These are phyloP conservation scores for Porodaedalea pini DNA, from an alignment of 1,284 basidiomycete genomes.

Conservation along the genomic window DNA sequence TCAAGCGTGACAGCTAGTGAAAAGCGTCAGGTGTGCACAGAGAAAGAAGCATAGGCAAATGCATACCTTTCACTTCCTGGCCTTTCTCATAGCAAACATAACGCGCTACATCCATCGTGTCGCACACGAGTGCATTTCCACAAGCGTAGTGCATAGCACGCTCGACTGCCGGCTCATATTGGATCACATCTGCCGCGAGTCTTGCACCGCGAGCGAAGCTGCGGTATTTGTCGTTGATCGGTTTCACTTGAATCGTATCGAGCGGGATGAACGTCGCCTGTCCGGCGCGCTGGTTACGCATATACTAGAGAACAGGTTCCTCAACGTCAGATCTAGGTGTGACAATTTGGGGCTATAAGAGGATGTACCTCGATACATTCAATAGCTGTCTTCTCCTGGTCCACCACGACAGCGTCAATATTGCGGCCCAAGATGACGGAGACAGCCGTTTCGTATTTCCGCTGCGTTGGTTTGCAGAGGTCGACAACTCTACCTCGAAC, in stretches of 20 bases:
- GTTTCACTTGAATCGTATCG: slow-evolving; percentile 92
- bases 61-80: slow-evolving; percentile 91
- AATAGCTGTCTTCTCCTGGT: slow-evolving; percentile 94
- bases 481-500: slow-evolving; percentile 90
- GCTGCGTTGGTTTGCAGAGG: slow-evolving; percentile 87
- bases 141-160: slow-evolving; percentile 96
- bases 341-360: neutral
- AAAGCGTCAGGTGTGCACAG: neutral
- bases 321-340: slow-evolving; percentile 1
- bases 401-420: slow-evolving; percentile 93
- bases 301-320: slow-evolving; percentile 55
- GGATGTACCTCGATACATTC: slow-evolving; percentile 86
- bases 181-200: slow-evolving; percentile 91
- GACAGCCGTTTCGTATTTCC: slow-evolving; percentile 94
- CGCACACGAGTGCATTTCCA: slow-evolving; percentile 92
- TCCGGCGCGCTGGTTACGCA: slow-evolving; percentile 91
- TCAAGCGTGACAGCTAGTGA: slow-evolving; percentile 88
- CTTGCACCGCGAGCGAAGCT: slow-evolving; percentile 89
- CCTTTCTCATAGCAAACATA: slow-evolving; percentile 91
- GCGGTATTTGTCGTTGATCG: slow-evolving; percentile 92
- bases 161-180: slow-evolving; percentile 84
- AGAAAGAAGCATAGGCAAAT: neutral
- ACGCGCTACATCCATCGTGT: slow-evolving; percentile 88
- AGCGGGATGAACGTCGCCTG: slow-evolving; percentile 97
- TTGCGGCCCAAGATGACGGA: slow-evolving; percentile 93